These are phyloP conservation scores for Macaranga tanarius DNA, from an alignment of 441 rosid genomes.

Conservation along the genomic window DNA sequence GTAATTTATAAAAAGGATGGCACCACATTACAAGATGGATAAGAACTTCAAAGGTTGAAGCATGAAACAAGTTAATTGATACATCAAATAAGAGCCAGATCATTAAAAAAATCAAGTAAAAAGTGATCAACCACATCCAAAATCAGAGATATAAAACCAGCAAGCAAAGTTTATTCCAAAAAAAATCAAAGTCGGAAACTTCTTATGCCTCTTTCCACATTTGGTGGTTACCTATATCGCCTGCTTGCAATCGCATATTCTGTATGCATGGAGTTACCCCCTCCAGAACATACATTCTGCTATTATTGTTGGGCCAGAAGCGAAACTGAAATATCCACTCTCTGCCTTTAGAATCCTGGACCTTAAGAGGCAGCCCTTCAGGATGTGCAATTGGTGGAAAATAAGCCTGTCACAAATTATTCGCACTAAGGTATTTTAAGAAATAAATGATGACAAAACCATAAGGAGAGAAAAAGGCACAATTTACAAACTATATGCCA, in stretches of 20 bases:
- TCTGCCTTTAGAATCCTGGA: constrained; percentile 92
- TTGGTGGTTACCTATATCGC: constrained; percentile 73
- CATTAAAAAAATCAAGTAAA: constrained; percentile 2
- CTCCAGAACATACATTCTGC: constrained; percentile 97
- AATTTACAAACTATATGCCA: neutral
- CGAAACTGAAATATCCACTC: constrained; percentile 98
- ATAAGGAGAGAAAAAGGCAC: neutral
- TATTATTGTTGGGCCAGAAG: constrained; percentile 90
- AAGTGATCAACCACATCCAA: constrained; percentile 14
- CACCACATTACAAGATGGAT: constrained; percentile 15
- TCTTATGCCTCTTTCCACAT: constrained; percentile 17
- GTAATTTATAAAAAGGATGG: constrained; percentile 18
- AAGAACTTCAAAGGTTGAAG: neutral
- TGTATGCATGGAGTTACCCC: constrained; percentile 96
- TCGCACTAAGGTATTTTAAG: constrained; percentile 16
- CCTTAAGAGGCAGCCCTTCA: constrained; percentile 91
- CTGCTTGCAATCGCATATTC: constrained; percentile 93
- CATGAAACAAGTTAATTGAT: constrained; percentile 11
- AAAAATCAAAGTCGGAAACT: constrained; percentile 6
- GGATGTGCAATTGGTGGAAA: constrained; percentile 83
- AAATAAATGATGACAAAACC: constrained; percentile 17
- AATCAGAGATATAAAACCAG: constrained; percentile 16
- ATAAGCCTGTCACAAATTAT: constrained; percentile 61
- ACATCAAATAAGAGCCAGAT: constrained; percentile 13
- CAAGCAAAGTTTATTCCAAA: constrained; percentile 17